These are phyloP conservation scores for Tylopilus rubrobrunneus DNA, from an alignment of 768 basidiomycete genomes.

Conservation along the genomic window DNA sequence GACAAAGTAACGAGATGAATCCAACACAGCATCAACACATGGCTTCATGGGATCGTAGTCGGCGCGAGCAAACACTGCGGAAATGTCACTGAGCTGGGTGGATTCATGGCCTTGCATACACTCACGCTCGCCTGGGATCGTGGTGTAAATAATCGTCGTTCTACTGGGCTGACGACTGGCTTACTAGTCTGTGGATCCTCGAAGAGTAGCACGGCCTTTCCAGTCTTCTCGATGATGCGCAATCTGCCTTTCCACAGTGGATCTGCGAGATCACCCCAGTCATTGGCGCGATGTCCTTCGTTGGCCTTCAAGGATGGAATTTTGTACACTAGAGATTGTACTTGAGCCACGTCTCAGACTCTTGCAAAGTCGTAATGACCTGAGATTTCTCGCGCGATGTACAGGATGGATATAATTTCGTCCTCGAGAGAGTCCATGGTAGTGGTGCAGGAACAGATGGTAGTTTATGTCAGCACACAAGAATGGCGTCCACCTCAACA, in stretches of 20 bases:
- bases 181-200: conserved; percentile 79
- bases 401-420: conserved; percentile 86
- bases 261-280: conserved; percentile 83
- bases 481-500: conserved; percentile 24
- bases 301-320: conserved; percentile 84
- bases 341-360: conserved; percentile 16
- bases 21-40: conserved; percentile 91
- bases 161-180: conserved; percentile 18
- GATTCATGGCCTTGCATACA: conserved; percentile 10
- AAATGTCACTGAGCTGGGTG: conserved; percentile 2
- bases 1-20: conserved; percentile 94
- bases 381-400: conserved; percentile 87
- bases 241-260: conserved; percentile 93
- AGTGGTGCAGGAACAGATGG: not conserved
- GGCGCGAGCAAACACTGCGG: conserved; percentile 80
- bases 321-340: conserved; percentile 66
- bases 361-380: conserved; percentile 46
- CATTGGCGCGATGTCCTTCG: conserved; percentile 87
- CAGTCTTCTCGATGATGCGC: conserved; percentile 75
- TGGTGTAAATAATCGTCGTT: not conserved
- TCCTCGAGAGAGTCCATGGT: conserved; percentile 59
- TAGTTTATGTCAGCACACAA: conserved; percentile 25
- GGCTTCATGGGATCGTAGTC: conserved; percentile 76
- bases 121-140: conserved; percentile 62
- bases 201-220: conserved; percentile 65